Evolutionary conservation across 2,329 filamentous ascomycete species (phyloP), one percentile per base, ranked within the genome.

Genomic region (Aphanoascus verrucosus): DNA sequence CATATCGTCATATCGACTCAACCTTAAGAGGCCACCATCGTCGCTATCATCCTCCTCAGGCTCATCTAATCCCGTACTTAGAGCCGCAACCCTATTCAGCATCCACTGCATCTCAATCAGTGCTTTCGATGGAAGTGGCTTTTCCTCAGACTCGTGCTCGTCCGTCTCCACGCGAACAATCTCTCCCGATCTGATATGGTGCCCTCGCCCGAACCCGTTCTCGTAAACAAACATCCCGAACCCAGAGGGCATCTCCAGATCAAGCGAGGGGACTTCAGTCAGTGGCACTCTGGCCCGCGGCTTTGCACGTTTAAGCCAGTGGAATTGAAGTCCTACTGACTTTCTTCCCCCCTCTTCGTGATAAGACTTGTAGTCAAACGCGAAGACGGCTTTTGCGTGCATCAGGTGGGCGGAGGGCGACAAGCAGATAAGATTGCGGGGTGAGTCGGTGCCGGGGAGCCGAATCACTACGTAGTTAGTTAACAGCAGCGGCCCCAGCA

Each of bases 91-190:
- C 17, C 46, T 35, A n/a, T 49, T 49, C 31, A 49, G n/a, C 2
- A 49, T n/a, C 32, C 32, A 49, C 11, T 38, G 46, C 15, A 49
- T 19, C 34, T 49, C 46, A 5, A 49, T 49, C 12, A 49, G n/a
- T 8, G 43, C 12, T 14, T n/a, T 20, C 6, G 34, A 23, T 32
- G 43, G 43, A 17, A 46, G 43, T n/a, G 43, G 31, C 42, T 46
- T 46, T n/a, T n/a, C n/a, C n/a, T n/a, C n/a, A 3, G n/a, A 5
- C 23, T 46, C 20, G 15, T 7, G 38, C 8, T 42, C 38, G 15
- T 42, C 38, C 8, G 38, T 42, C 19, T 15, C 38, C 6, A 42
- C 14, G 3, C 38, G 38, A 17, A 46, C n/a, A 15, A 41, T 41
- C 12, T 41, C 38, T 15, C 38, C 38, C 38, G 38, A 41, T 41